Percentiles rank a stretch among this genome's conserved stretches.
These are phyloP conservation scores for Candida nemodendra DNA, from an alignment of 805 yeast species.

Conservation along the genomic window DNA sequence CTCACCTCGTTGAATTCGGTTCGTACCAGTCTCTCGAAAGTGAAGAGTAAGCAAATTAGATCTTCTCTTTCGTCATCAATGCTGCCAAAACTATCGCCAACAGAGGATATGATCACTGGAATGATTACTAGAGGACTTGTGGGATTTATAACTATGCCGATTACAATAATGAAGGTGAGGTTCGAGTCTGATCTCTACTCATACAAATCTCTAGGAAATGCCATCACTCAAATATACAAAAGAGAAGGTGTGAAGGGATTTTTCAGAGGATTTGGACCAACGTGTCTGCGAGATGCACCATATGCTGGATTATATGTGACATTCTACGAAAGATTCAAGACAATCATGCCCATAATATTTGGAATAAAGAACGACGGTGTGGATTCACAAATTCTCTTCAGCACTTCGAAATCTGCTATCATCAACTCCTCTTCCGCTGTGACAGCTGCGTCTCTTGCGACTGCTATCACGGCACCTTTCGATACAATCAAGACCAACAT, in stretches of 20 bases:
- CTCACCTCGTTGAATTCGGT: conserved; percentile 66
- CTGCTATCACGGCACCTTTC: conserved; percentile 89
- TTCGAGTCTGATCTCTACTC: conserved; percentile 79
- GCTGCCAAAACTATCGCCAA: conserved; percentile 69
- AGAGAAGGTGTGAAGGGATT: conserved; percentile 64
- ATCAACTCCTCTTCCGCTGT: conserved; percentile 78
- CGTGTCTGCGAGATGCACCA: conserved; percentile 89
- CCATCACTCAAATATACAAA: conserved; percentile 53
- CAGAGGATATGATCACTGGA: conserved; percentile 74
- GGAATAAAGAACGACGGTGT: conserved; percentile 17
- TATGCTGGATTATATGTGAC: conserved; percentile 91
- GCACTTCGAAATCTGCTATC: conserved; percentile 38
- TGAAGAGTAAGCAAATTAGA: conserved; percentile 11
- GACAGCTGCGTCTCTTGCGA: conserved; percentile 73
- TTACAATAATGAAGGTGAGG: conserved; percentile 85
- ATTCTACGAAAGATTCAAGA: conserved; percentile 76
- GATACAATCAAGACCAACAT: conserved; percentile 91
- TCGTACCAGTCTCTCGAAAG: conserved; percentile 49
- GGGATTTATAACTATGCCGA: conserved; percentile 91
- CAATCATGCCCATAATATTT: conserved; percentile 44
- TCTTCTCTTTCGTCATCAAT: conserved; percentile 35
- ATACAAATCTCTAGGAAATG: conserved; percentile 63
- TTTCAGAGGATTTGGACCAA: conserved; percentile 84
- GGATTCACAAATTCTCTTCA: conserved; percentile 9
- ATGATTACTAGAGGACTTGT: conserved; percentile 75